Conservation (phyloP, 2,329 filamentous ascomycete genomes). For the Penicillium sp. region DNA sequence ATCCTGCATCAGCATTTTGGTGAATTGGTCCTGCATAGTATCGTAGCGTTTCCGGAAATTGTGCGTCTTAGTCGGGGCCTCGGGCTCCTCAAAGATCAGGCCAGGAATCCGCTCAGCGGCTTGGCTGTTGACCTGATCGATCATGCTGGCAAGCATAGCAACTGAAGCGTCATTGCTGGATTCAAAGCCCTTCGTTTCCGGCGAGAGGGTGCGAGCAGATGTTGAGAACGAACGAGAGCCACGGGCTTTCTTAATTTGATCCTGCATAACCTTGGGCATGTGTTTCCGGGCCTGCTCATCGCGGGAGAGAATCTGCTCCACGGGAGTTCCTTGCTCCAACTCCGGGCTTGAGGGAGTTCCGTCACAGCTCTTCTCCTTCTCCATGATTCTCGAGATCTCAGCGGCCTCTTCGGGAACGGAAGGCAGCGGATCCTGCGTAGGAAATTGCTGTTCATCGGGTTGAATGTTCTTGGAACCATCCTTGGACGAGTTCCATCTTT, state of each 20-base stretch:
- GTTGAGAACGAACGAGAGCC: constrained; percentile 61
- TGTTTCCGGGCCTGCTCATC: constrained; percentile 63
- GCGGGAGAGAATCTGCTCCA: constrained; percentile 62
- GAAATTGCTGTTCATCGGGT: constrained; percentile 37
- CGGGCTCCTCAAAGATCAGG: constrained; percentile 77
- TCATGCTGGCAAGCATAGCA: constrained; percentile 38
- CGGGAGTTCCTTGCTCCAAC: constrained; percentile 64
- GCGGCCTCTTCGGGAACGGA: constrained; percentile 67
- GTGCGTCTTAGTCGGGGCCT: constrained; percentile 61
- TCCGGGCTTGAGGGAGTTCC: constrained; percentile 55
- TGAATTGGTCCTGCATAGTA: constrained; percentile 80
- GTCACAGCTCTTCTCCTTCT: constrained; percentile 42
- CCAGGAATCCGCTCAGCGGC: constrained; percentile 50
- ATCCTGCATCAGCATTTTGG: constrained; percentile 85
- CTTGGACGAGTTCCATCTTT: constrained; percentile 39
- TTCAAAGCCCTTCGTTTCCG: constrained; percentile 28
- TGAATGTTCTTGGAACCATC: constrained; percentile 28
- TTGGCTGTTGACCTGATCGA: constrained; percentile 33
- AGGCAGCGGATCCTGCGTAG: constrained; percentile 55
- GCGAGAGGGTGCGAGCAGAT: constrained; percentile 41
- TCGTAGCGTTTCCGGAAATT: constrained; percentile 83
- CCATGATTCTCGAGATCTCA: constrained; percentile 59
- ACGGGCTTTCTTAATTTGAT: constrained; percentile 51
- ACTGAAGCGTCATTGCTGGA: constrained; percentile 30
- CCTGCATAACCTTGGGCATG: constrained; percentile 66